Conservation (phyloP, 2,329 filamentous ascomycete species). For the Scorias spongiosa region DNA sequence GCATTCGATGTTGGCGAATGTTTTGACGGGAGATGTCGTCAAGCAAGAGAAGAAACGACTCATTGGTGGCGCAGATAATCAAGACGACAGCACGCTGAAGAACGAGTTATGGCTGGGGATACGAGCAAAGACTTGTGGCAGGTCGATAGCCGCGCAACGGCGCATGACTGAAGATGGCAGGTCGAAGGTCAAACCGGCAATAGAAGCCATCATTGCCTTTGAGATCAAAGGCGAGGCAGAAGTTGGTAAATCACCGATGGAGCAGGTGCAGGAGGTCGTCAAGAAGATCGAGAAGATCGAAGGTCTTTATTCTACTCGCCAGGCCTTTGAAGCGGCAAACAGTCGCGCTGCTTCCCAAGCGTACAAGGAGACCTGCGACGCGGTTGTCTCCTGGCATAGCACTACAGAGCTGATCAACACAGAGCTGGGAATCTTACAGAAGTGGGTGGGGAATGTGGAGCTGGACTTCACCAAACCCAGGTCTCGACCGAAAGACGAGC, state of each 20-base stretch:
- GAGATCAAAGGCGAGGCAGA: slow-evolving; percentile 88
- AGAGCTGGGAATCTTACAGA: slow-evolving; percentile 77
- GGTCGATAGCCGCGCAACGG: slow-evolving; percentile 69
- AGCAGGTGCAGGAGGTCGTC: slow-evolving; percentile 83
- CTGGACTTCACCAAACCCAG: slow-evolving; percentile 75
- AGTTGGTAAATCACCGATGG: slow-evolving; percentile 69
- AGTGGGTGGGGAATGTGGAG: slow-evolving; percentile 93
- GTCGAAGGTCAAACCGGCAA: slow-evolving; percentile 51
- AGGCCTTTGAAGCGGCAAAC: slow-evolving; percentile 58
- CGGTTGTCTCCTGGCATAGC: slow-evolving; percentile 92
- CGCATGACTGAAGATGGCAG: slow-evolving; percentile 80
- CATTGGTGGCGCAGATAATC: slow-evolving; percentile 65
- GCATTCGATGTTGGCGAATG: slow-evolving; percentile 95
- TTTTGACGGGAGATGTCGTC: slow-evolving; percentile 90
- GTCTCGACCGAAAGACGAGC: slow-evolving; percentile 43
- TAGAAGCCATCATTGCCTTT: slow-evolving; percentile 86
- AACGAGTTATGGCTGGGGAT: slow-evolving; percentile 78
- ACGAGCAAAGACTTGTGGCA: slow-evolving; percentile 66
- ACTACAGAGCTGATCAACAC: slow-evolving; percentile 93
- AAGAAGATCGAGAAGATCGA: slow-evolving; percentile 83
- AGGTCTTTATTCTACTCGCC: slow-evolving; percentile 66
- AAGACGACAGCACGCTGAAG: slow-evolving; percentile 51
- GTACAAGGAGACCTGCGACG: slow-evolving; percentile 71
- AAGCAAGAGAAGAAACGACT: slow-evolving; percentile 94
- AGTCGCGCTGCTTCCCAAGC: slow-evolving; percentile 59